Evolutionary conservation across 495 filamentous ascomycete genomes (phyloP), one percentile per base, ranked within the genome.

Genomic region (Lasiosphaeria hispida): DNA sequence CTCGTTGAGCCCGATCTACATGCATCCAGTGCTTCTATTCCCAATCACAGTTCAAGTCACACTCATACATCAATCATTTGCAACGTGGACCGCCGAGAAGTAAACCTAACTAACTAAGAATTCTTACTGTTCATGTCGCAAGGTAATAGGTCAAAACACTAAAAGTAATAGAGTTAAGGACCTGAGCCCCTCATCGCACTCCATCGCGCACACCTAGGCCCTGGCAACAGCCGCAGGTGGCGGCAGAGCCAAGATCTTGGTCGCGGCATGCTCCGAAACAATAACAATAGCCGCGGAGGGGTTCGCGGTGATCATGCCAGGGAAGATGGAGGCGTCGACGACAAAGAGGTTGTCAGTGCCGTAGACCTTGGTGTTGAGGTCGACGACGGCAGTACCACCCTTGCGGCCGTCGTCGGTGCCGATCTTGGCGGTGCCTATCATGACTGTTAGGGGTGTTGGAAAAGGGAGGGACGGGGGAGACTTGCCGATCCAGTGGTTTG

Each of bases 261-360:
- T 68, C 15, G 79, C 72, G 7, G 84, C 84, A 52, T 76, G 76
- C 69, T 87, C 84, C 4, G 80, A 78, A 6, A 73, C 80, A 39
- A 79, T 75, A 10, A 86, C 78, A 52, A 86, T 86, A 60, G 80
- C 76, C 1, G 82, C 79, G 6, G 79, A 78, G 36, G 83, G 84
- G 72, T 87, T 87, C 45, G 77, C 83, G 2, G 80, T 79, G 30
- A 80, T 71, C 71, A 81, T 80, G 45, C 82, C 83, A 0, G 84
- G 84, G 77, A 86, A 85, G 64, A 87, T 82, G 40, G 81, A 83
- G 8, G 78, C 84, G 59, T 87, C 84, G 43, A 87, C 77, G 30
- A 87, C 81, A 62, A 83, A 83, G 58, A 89, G 71, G 72, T 88
- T 89, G 58, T 87, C 82, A 4, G 80, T 87, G 57, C 87, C 87